phyloP scores from a whole-genome alignment of 73 alveolate genomes.

The Halteria grandinella region DNA sequence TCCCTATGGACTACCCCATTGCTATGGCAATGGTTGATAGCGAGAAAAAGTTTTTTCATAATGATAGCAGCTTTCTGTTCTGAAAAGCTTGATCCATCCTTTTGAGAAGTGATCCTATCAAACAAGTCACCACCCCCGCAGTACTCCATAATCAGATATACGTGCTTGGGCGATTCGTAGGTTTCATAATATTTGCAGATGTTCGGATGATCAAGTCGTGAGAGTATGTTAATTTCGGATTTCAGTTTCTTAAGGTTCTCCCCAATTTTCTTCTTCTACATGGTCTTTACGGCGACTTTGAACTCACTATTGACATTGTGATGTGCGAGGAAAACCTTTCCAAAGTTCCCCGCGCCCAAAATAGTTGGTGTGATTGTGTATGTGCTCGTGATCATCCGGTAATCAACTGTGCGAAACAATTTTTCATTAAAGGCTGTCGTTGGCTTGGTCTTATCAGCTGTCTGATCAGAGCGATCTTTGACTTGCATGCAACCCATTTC shows the following conservation, averaged over 20 bases:
- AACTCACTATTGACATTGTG: slow-evolving; percentile 22
- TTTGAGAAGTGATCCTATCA: slow-evolving; percentile 40
- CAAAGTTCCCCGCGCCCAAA: slow-evolving; percentile 67
- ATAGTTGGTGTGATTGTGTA: slow-evolving; percentile 55
- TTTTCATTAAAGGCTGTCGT: too few species aligned
- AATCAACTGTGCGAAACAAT: slow-evolving; percentile 27
- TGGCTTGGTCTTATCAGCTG: too few species aligned
- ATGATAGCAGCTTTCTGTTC: slow-evolving; percentile 62
- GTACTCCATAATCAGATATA: slow-evolving; percentile 72
- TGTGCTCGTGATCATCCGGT: slow-evolving; percentile 1
- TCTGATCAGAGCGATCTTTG: too few species aligned
- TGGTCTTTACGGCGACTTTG: slow-evolving; percentile 65
- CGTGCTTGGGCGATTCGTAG: slow-evolving; percentile 45
- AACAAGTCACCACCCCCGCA: slow-evolving; percentile 71
- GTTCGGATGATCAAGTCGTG: slow-evolving; percentile 70
- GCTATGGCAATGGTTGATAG: slow-evolving; percentile 74
- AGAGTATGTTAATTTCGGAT: slow-evolving; percentile 58
- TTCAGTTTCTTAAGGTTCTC: slow-evolving; percentile 3
- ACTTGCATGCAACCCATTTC: too few species aligned
- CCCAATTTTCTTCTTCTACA: slow-evolving; percentile 40
- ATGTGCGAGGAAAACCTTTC: slow-evolving; percentile 61
- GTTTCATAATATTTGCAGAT: slow-evolving; percentile 65
- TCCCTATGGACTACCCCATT: slow-evolving; percentile 68
- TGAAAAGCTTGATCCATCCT: slow-evolving; percentile 47
- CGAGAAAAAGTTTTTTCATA: slow-evolving; percentile 69